Evolutionary conservation across 805 yeast species (phyloP).

Genomic region (Candida taoyuanica): DNA sequence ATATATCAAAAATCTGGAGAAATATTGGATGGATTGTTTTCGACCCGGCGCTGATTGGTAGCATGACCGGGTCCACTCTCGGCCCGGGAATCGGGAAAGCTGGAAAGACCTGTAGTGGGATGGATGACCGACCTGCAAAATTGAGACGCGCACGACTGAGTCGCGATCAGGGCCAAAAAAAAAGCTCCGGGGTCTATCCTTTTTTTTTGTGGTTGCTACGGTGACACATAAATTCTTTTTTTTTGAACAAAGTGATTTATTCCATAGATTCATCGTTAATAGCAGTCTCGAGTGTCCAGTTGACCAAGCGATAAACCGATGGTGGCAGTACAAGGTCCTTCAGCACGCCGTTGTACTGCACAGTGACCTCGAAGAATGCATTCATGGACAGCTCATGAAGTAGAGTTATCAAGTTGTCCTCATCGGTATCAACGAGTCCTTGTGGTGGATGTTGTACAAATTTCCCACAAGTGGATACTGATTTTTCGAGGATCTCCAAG

Average conservation of each 20-base stretch:
- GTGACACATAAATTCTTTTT: neutral
- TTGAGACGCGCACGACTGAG: no score
- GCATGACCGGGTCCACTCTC: slow-evolving; percentile 1
- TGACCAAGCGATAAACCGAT: slow-evolving; percentile 62
- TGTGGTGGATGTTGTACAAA: slow-evolving; percentile 35
- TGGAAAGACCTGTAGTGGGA: slow-evolving; percentile 2
- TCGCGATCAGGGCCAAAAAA: no score
- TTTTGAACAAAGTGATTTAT: no score
- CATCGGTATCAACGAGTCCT: slow-evolving; percentile 18
- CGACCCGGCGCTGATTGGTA: slow-evolving; percentile 14
- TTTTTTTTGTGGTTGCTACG: neutral
- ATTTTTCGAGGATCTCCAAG: slow-evolving; percentile 53
- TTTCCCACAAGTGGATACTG: slow-evolving; percentile 50
- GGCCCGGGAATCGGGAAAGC: slow-evolving; percentile 16
- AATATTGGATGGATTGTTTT: slow-evolving; percentile 10
- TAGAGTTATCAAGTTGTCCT: slow-evolving; percentile 43
- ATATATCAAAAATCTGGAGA: slow-evolving; percentile 7
- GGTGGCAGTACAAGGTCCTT: slow-evolving; percentile 62
- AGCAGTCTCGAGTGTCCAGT: slow-evolving; percentile 67
- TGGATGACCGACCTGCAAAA: neutral
- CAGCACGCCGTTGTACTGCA: slow-evolving; percentile 56
- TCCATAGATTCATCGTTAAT: slow-evolving; percentile 36
- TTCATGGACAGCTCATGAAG: slow-evolving; percentile 61
- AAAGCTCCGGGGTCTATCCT: slow-evolving; percentile 1
- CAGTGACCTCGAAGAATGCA: slow-evolving; percentile 60